Conservation (phyloP, 345 rosid species). For the Syzygium oleosum region DNA sequence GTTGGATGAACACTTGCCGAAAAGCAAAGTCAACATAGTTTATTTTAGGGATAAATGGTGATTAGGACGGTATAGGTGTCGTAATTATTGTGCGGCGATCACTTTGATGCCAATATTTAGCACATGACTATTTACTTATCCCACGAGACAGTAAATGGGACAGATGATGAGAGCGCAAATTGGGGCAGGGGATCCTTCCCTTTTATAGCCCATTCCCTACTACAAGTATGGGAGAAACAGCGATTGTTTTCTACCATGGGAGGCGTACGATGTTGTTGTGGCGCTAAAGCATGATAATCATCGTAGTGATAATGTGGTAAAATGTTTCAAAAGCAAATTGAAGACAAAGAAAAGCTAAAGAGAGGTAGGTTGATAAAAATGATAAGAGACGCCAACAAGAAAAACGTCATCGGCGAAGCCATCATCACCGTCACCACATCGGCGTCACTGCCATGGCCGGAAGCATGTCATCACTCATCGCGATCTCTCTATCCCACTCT, state of each 20-base stretch:
- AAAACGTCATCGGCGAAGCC: not conserved
- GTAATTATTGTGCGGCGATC: not conserved
- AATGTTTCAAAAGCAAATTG: not conserved
- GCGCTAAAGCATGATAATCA: too few relatives aligned
- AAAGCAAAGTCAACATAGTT: not conserved
- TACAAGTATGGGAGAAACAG: too few relatives aligned
- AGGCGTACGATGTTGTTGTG: too few relatives aligned
- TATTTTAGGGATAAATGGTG: not conserved
- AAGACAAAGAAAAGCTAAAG: not conserved
- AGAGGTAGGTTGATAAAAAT: not conserved
- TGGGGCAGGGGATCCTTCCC: not conserved
- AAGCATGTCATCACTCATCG: not conserved
- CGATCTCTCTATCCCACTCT: not conserved
- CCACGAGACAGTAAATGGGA: not conserved
- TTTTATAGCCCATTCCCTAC: too few relatives aligned
- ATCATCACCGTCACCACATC: not conserved
- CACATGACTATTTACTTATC: too few relatives aligned
- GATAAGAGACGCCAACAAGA: not conserved
- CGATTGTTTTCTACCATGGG: too few relatives aligned
- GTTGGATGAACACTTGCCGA: not conserved
- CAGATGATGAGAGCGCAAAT: accelerated
- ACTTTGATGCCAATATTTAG: not conserved
- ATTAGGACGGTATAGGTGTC: not conserved
- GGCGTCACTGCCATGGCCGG: not conserved
- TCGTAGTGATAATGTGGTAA: not conserved